Evolutionary conservation across 768 basidiomycete species (phyloP), one percentile per base, ranked within the genome.

Genomic region (Panellus pusillus): DNA sequence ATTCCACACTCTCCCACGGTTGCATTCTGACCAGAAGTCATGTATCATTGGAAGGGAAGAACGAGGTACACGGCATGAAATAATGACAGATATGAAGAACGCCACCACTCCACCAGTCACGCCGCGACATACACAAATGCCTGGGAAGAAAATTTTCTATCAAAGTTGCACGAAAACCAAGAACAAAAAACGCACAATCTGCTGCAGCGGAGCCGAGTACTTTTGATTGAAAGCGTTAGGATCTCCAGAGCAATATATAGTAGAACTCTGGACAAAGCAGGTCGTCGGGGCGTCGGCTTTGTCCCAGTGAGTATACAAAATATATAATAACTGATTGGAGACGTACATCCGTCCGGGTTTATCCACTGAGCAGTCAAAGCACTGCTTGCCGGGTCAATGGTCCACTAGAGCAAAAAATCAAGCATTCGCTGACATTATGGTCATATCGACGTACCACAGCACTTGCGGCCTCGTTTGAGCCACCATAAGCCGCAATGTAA

Each of bases 301-400:
- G 28, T 42, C 14, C 6, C 5, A 15, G 1, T 38, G 2, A n/a
- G 18, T 40, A 17, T 52, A 19, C 1, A 20, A 12, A 6, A 28
- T 19, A 5, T 19, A n/a, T 41, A 4, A 28, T 18, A 32, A 40
- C 18, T 31, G 31, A 1, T 6, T 13, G 19, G 41, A 27, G 15
- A 53, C 64, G 19, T 42, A 66, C 65, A 62, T 14, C 46, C 46
- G 24, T 63, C 65, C 4, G 60, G 24, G 50, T 67, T 67, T 41
- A 45, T 60, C 66, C 64, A 67, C 18, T 60, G 60, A 1, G 61
- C 47, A n/a, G 11, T 48, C 27, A 67, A 28, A 11, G 2, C 24
- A 9, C 50, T 35, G 9, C 49, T 63, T 9, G 4, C 31, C 6
- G 58, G 32, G 47, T 67, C 46, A 27, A 59, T 14, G 14, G 20